These are phyloP conservation scores for Pyrenula aspistea DNA, from an alignment of 495 filamentous ascomycete species.

Conservation along the genomic window DNA sequence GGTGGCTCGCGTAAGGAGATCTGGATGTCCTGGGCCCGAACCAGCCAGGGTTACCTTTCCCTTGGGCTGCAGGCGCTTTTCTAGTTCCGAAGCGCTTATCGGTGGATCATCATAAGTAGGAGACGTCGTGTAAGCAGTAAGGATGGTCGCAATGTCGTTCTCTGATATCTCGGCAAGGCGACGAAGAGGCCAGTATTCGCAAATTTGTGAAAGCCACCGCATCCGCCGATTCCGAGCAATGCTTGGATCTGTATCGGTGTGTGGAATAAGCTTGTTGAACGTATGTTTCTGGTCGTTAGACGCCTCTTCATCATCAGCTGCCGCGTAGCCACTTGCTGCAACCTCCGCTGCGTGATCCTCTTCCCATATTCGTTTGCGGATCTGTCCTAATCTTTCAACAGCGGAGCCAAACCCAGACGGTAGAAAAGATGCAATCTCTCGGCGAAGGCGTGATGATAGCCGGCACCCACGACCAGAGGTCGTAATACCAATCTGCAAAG, in stretches of 20 bases:
- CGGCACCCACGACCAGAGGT: slow-evolving; percentile 95
- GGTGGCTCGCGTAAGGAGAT: slow-evolving; percentile 80
- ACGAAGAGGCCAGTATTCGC: slow-evolving; percentile 94
- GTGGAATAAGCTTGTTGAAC: slow-evolving; percentile 69
- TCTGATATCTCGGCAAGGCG: slow-evolving; percentile 70
- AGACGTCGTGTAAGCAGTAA: slow-evolving; percentile 45
- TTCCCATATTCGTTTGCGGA: slow-evolving; percentile 65
- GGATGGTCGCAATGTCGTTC: slow-evolving; percentile 59
- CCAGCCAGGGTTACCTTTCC: slow-evolving; percentile 82
- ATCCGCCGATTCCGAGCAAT: slow-evolving; percentile 71
- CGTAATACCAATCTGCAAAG: slow-evolving; percentile 88
- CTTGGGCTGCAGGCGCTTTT: slow-evolving; percentile 7
- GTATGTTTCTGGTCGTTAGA: slow-evolving; percentile 66
- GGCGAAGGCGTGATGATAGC: slow-evolving; percentile 75
- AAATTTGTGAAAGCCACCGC: slow-evolving; percentile 90
- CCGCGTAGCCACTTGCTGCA: slow-evolving; percentile 24
- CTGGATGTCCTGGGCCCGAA: slow-evolving; percentile 86
- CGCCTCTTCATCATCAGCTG: slow-evolving; percentile 63
- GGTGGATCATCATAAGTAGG: slow-evolving; percentile 10
- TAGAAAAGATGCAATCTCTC: slow-evolving; percentile 72
- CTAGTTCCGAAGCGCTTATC: slow-evolving; percentile 8
- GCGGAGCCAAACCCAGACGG: slow-evolving; percentile 75
- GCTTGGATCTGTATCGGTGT: slow-evolving; percentile 52
- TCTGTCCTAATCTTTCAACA: slow-evolving; percentile 64
- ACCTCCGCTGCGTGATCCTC: slow-evolving; percentile 51